phyloP scores from a whole-genome alignment of 192 early-diverging fungal species.

The Coemansia sp. region DNA sequence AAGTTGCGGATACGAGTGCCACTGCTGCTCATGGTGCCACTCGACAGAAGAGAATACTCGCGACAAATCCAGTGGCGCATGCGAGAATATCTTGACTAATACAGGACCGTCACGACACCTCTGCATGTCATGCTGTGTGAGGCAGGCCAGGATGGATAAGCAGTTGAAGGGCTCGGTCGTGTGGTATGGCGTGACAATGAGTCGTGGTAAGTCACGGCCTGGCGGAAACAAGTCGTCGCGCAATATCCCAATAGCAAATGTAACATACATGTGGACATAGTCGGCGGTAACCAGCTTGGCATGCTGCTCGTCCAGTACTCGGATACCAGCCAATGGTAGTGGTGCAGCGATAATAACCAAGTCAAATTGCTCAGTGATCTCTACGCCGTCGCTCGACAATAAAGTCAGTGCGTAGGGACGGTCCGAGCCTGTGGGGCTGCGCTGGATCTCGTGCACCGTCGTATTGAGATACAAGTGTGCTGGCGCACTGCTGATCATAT shows the following conservation, averaged over 20 bases:
- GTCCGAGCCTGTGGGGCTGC: not conserved
- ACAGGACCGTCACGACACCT: constrained; percentile 11
- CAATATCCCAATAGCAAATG: constrained; percentile 34
- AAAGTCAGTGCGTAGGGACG: not conserved
- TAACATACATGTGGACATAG: constrained; percentile 36
- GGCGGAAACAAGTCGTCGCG: constrained; percentile 19
- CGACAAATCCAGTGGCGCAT: constrained; percentile 16
- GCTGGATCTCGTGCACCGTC: constrained; percentile 11
- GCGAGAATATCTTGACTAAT: constrained; percentile 37
- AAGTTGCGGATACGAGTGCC: constrained; percentile 33
- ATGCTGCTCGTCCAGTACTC: constrained; percentile 11
- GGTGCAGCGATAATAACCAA: constrained; percentile 31
- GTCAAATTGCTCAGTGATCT: constrained; percentile 17
- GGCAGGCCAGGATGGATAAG: constrained; percentile 35
- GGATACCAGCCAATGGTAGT: constrained; percentile 19
- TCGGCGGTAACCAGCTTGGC: not conserved
- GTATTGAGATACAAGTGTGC: constrained; percentile 24
- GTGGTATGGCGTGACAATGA: constrained; percentile 28
- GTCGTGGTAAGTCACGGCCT: constrained; percentile 17
- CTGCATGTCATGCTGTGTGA: not conserved
- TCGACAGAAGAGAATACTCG: constrained; percentile 9
- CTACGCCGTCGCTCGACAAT: not conserved
- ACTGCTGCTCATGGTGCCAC: constrained; percentile 26
- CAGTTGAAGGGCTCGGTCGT: constrained; percentile 40
- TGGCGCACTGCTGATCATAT: constrained; percentile 17